Percentiles rank a stretch among this genome's conserved stretches.
Evolutionary conservation across 2,329 filamentous ascomycete genomes (phyloP).

Genomic region (Neonectria sp.): DNA sequence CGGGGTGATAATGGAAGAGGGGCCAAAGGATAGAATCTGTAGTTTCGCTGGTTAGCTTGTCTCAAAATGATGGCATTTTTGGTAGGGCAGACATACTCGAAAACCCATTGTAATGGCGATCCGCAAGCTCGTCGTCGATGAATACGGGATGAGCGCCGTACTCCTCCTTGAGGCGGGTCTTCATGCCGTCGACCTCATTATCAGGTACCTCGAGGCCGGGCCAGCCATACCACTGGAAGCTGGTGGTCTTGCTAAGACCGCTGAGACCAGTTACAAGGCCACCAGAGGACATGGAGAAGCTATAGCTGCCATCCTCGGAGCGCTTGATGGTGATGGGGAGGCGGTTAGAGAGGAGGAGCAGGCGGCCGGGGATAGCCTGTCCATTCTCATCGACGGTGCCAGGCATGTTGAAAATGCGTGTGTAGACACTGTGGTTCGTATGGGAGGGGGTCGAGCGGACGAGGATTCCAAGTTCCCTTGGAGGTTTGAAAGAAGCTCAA

Average conservation of each 20-base stretch:
- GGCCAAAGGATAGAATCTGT: conserved; percentile 98
- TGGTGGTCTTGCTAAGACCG: conserved; percentile 91
- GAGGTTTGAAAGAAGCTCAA: conserved; percentile 12
- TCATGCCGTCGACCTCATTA: conserved; percentile 81
- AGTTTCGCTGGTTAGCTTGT: conserved; percentile 28
- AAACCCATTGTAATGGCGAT: conserved; percentile 98
- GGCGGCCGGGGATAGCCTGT: conserved; percentile 60
- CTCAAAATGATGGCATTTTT: no score
- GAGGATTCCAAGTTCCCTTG: background rate
- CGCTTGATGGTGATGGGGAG: conserved; percentile 97
- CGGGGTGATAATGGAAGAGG: conserved; percentile 98
- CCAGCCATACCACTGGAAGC: conserved; percentile 99
- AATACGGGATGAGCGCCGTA: conserved; percentile 94
- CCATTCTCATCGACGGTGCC: conserved; percentile 53
- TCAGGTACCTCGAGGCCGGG: conserved; percentile 93
- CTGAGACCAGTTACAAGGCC: conserved; percentile 95
- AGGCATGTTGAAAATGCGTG: conserved; percentile 52
- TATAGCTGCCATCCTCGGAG: conserved; percentile 90
- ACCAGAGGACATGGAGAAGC: conserved; percentile 96
- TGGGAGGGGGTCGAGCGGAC: background rate
- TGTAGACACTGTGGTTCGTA: background rate
- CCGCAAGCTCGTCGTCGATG: conserved; percentile 92
- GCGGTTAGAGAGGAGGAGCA: conserved; percentile 94
- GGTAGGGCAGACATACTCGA: conserved; percentile 76
- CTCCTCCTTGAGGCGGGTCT: conserved; percentile 85